phyloP scores from a whole-genome alignment of 1,284 basidiomycete genomes.

The Apiotrichum gracile region DNA sequence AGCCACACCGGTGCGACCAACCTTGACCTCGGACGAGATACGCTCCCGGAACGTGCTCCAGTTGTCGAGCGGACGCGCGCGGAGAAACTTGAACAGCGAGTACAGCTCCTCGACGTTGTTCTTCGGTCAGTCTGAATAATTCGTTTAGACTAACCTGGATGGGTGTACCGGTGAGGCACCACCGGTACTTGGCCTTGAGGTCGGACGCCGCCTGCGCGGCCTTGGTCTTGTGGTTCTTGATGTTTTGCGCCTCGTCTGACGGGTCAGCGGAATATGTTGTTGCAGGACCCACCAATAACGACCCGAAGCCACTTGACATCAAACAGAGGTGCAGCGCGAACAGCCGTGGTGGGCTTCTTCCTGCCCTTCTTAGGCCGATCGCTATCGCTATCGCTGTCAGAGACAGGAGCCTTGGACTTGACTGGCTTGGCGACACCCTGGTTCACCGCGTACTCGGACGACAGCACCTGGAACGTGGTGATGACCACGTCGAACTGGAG shows the following conservation, averaged over 20 bases:
- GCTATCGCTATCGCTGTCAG: slow-evolving; percentile 33
- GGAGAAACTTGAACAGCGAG: slow-evolving; percentile 82
- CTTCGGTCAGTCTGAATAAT: slow-evolving; percentile 47
- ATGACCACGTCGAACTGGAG: slow-evolving; percentile 65
- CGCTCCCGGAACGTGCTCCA: slow-evolving; percentile 71
- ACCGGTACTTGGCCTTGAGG: slow-evolving; percentile 70
- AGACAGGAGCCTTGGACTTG: slow-evolving; percentile 5
- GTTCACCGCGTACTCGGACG: slow-evolving; percentile 55
- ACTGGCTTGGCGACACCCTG: not conserved
- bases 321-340: slow-evolving; percentile 61
- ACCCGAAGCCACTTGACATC: slow-evolving; percentile 76
- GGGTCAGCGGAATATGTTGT: not conserved
- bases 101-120: slow-evolving; percentile 87
- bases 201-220: slow-evolving; percentile 73
- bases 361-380: slow-evolving; percentile 45
- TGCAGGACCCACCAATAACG: slow-evolving; percentile 59
- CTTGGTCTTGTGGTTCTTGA: slow-evolving; percentile 87
- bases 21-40: slow-evolving; percentile 74
- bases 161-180: slow-evolving; percentile 87
- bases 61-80: slow-evolving; percentile 73
- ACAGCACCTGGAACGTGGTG: slow-evolving; percentile 74
- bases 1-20: slow-evolving; percentile 61
- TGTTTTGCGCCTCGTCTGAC: slow-evolving; percentile 91
- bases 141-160: slow-evolving; percentile 55
- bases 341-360: slow-evolving; percentile 44